Percentiles rank a stretch among this genome's conserved stretches.
Conservation (phyloP, 352 stramenopile genomes). For the Globisporangium paddicum region DNA sequence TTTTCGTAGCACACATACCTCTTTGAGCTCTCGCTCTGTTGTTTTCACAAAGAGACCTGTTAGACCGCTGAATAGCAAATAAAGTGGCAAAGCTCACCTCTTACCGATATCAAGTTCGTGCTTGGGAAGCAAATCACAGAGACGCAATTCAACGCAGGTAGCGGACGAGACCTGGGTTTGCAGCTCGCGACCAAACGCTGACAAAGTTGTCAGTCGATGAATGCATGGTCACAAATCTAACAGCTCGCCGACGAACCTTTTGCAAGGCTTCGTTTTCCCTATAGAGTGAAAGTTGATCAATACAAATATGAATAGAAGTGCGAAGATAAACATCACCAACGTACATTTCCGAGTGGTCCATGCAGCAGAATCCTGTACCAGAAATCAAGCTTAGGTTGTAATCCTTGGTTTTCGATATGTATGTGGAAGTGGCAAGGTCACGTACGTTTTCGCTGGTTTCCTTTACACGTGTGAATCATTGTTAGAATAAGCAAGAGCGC, state of each 20-base stretch:
- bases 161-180: neutral
- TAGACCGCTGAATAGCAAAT: neutral
- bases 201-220: neutral
- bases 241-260: neutral
- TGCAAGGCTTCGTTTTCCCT: neutral
- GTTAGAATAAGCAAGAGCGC: neutral
- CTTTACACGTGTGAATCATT: neutral
- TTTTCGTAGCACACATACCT: neutral
- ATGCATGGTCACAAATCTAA: neutral
- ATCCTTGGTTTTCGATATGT: neutral
- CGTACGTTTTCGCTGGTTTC: neutral
- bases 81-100: neutral
- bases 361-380: neutral
- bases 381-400: neutral
- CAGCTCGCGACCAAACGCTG: neutral
- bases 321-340: neutral
- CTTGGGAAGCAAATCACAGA: neutral
- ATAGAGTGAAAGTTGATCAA: neutral
- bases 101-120: neutral
- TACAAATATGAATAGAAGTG: neutral
- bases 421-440: neutral
- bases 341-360: neutral
- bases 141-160: neutral
- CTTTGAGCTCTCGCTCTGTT: neutral
- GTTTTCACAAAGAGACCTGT: neutral